Evolutionary conservation across 306 rosid genomes (phyloP).

Genomic region (Fagus sylvatica): DNA sequence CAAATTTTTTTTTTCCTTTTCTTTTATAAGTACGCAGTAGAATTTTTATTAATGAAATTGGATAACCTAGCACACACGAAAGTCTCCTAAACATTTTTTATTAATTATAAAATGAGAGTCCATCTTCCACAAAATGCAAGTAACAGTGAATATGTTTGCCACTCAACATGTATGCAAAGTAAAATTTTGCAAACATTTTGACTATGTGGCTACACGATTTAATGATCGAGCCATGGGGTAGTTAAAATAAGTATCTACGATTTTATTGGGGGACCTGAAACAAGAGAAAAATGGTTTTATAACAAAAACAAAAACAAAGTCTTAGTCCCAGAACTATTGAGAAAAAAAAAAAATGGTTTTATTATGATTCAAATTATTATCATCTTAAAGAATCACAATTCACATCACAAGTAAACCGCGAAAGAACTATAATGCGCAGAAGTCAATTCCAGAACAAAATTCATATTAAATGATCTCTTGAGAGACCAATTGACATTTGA

Average conservation of each 20-base stretch:
- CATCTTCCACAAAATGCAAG: background rate
- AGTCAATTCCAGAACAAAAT: background rate
- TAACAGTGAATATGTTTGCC: background rate
- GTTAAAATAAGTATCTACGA: background rate
- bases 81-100: too few relatives aligned
- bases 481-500: slow-evolving; percentile 1
- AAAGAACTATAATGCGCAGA: background rate
- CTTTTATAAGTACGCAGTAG: too few relatives aligned
- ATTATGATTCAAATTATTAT: background rate
- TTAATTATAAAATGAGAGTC: background rate
- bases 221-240: background rate
- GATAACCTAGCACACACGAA: too few relatives aligned
- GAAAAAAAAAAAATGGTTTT: background rate
- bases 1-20: too few relatives aligned
- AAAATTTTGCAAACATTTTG: background rate
- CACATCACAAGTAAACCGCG: background rate
- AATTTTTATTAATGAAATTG: too few relatives aligned
- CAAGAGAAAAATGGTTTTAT: too few relatives aligned
- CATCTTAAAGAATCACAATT: background rate
- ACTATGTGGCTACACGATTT: background rate
- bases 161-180: background rate
- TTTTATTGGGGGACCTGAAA: background rate
- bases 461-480: background rate
- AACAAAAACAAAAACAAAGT: too few relatives aligned
- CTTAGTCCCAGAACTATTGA: background rate